Conservation (phyloP, 2,329 filamentous ascomycete species). For the Aspergillus sp. region DNA sequence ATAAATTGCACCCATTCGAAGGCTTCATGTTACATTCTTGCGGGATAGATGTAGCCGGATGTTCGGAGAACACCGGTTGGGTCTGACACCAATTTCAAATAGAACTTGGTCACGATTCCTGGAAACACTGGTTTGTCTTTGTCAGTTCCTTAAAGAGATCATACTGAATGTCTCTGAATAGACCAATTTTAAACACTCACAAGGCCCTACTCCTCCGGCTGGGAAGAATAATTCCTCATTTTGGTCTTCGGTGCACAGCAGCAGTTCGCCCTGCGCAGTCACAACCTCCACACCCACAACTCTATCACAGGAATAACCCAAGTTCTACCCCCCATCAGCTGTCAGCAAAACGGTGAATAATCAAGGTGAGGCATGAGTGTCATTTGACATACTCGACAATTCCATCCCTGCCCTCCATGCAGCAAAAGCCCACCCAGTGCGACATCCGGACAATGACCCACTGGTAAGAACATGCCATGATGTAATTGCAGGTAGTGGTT, state of each 20-base stretch:
- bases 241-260: not conserved
- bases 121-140: not conserved
- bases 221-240: not conserved
- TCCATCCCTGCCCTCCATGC: not conserved
- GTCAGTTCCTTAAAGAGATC: too few species aligned
- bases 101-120: not conserved
- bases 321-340: not conserved
- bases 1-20: not conserved
- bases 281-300: not conserved
- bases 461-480: not conserved
- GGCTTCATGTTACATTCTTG: not conserved
- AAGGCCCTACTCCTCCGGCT: not conserved
- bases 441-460: not conserved
- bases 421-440: not conserved
- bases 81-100: not conserved
- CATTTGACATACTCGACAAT: not conserved
- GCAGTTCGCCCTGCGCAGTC: not conserved
- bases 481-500: not conserved
- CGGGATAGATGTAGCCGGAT: not conserved
- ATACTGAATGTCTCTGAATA: not conserved
- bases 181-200: not conserved
- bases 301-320: not conserved
- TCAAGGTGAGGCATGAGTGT: not conserved
- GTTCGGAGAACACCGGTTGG: not conserved
- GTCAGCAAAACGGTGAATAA: not conserved